A percentile compares a stretch with the other conserved stretches of the same genome.
phyloP scores from a whole-genome alignment of 2,329 filamentous ascomycete species.

The Gaeumannomyces tritici region DNA sequence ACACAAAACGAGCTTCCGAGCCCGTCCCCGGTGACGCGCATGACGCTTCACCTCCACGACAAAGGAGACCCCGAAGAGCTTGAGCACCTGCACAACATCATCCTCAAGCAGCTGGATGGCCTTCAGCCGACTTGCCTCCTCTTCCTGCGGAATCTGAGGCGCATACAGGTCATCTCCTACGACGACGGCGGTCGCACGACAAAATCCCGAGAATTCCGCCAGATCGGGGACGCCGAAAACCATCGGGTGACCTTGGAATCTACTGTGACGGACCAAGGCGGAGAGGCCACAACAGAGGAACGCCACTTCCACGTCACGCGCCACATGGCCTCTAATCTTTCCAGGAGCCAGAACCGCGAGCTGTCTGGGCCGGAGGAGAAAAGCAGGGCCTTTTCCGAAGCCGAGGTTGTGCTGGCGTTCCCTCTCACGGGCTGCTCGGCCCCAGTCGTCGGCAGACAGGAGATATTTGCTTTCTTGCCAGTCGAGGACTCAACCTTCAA shows the following conservation, averaged over 20 bases:
- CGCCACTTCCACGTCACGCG: constrained; percentile 21
- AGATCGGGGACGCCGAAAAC: constrained; percentile 4
- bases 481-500: constrained; percentile 31
- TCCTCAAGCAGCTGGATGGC: constrained; percentile 23
- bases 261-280: neutral
- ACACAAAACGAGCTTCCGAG: neutral
- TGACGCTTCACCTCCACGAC: constrained; percentile 26
- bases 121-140: constrained; percentile 28
- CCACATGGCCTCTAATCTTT: constrained; percentile 16
- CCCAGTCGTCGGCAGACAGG: constrained; percentile 28
- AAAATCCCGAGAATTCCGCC: neutral
- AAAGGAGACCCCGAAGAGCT: constrained; percentile 11
- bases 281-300: constrained; percentile 1
- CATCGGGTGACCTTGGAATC: constrained; percentile 8
- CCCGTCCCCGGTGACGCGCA: constrained; percentile 18
- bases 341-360: constrained; percentile 23
- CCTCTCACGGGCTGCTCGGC: constrained; percentile 21
- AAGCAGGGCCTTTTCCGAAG: constrained; percentile 11
- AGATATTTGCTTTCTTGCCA: constrained; percentile 36
- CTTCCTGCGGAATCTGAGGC: constrained; percentile 29
- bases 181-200: constrained; percentile 8
- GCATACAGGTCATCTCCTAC: constrained; percentile 21
- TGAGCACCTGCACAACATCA: constrained; percentile 12
- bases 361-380: constrained; percentile 18
- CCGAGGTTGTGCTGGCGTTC: constrained; percentile 35